Percentiles rank a stretch among this genome's conserved stretches.
These are phyloP conservation scores for Eucalyptus victrix DNA, from an alignment of 345 rosid genomes.

Conservation along the genomic window DNA sequence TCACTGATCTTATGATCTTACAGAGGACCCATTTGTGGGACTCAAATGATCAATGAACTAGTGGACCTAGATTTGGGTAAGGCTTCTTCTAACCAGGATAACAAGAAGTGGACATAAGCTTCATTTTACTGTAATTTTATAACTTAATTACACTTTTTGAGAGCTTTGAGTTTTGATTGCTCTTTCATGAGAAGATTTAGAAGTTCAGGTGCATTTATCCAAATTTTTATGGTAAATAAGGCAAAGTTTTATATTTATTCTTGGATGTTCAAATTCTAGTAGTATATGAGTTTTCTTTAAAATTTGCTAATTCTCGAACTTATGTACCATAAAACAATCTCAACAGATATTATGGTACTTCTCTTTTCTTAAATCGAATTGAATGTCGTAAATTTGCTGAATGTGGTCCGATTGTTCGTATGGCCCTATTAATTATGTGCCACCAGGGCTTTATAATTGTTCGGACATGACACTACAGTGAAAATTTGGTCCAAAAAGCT, in stretches of 20 bases:
- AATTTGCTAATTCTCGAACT: background rate
- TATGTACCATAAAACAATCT: background rate
- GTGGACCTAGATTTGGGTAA: background rate
- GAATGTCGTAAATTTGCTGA: background rate
- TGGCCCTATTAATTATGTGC: background rate
- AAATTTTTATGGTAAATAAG: background rate
- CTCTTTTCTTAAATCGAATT: background rate
- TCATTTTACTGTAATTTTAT: background rate
- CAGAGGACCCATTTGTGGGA: background rate
- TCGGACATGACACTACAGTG: accelerated
- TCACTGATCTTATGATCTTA: background rate
- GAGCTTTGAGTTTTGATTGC: background rate
- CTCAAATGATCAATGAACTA: background rate
- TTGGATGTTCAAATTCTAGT: background rate
- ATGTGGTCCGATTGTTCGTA: background rate
- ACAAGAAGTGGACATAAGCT: background rate
- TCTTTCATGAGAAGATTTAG: background rate
- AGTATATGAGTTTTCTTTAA: background rate
- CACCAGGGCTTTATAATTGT: background rate
- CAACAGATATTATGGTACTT: background rate
- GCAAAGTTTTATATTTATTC: background rate
- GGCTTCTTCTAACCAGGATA: background rate
- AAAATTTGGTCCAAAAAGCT: background rate
- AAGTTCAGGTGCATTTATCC: background rate
- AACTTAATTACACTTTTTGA: background rate